A percentile compares a stretch with the other conserved stretches of the same genome.
These are phyloP conservation scores for Psidium friedrichsthalianum DNA, from an alignment of 345 rosid genomes.

Conservation along the genomic window DNA sequence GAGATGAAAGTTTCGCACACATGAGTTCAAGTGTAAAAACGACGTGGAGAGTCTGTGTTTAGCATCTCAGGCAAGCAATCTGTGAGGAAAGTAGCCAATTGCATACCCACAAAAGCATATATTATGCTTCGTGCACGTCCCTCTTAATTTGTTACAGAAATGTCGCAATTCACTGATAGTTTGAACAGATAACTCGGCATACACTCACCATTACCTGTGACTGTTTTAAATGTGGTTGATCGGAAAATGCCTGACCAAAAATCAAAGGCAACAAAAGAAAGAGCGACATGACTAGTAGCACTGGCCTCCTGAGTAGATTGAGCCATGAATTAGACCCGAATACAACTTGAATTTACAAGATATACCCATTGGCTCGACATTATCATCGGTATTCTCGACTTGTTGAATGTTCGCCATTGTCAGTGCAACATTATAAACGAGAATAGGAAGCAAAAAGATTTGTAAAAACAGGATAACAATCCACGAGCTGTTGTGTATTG, in stretches of 20 bases:
- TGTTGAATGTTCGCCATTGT: neutral
- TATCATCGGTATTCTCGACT: neutral
- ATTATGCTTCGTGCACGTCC: neutral
- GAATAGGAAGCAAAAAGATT: neutral
- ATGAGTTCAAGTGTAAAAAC: neutral
- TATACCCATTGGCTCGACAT: neutral
- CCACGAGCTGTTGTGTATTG: neutral
- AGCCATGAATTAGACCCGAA: neutral
- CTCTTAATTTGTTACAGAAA: neutral
- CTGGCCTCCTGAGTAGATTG: neutral
- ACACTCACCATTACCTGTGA: neutral
- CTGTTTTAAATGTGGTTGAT: neutral
- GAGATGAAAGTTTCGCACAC: neutral
- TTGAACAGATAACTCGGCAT: neutral
- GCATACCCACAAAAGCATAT: neutral
- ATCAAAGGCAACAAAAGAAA: neutral
- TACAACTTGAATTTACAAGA: neutral
- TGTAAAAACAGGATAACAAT: neutral
- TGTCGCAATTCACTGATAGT: neutral
- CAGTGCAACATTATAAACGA: neutral
- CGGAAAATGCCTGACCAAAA: neutral
- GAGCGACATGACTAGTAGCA: neutral
- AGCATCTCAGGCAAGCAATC: neutral
- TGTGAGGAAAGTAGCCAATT: neutral
- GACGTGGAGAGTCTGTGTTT: neutral